Conservation (phyloP, 2,329 filamentous ascomycete genomes). For the Boeremia lycopersici region DNA sequence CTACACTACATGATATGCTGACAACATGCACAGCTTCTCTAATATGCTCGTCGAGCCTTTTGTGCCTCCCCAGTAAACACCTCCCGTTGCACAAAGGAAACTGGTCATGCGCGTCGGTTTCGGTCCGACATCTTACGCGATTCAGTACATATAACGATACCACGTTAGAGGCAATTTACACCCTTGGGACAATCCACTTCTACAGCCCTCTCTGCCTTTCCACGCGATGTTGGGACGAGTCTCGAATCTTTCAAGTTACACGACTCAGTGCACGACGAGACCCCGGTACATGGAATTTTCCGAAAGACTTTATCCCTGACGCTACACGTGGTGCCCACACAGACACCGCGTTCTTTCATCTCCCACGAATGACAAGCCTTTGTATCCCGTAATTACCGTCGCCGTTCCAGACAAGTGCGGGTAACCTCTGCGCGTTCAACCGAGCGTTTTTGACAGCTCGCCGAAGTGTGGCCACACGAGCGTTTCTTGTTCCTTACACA, state of each 20-base stretch:
- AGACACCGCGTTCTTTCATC: slow-evolving; percentile 2
- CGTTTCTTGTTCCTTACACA: slow-evolving; percentile 22
- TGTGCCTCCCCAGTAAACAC: slow-evolving; percentile 62
- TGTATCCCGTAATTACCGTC: neutral
- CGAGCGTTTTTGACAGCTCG: slow-evolving; percentile 3
- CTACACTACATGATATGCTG: slow-evolving; percentile 3
- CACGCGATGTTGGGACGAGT: slow-evolving; percentile 3
- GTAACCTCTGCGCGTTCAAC: neutral
- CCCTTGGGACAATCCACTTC: slow-evolving; percentile 7
- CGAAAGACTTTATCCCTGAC: slow-evolving; percentile 10
- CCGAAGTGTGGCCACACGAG: slow-evolving; percentile 6
- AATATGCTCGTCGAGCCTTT: slow-evolving; percentile 82
- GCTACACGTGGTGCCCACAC: slow-evolving; percentile 10
- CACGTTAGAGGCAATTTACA: slow-evolving; percentile 18
- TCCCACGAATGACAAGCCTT: slow-evolving; percentile 13
- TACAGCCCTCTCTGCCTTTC: neutral
- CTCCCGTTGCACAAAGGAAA: neutral
- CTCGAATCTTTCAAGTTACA: slow-evolving; percentile 1
- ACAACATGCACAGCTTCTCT: slow-evolving; percentile 63
- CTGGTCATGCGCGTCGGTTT: slow-evolving; percentile 2
- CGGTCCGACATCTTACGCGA: slow-evolving; percentile 4
- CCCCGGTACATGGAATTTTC: neutral
- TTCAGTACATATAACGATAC: slow-evolving; percentile 20
- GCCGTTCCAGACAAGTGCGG: slow-evolving; percentile 4
- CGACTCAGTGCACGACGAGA: slow-evolving; percentile 2